These are phyloP conservation scores for Pyracantha coccinea DNA, from an alignment of 331 rosid genomes.

Conservation along the genomic window DNA sequence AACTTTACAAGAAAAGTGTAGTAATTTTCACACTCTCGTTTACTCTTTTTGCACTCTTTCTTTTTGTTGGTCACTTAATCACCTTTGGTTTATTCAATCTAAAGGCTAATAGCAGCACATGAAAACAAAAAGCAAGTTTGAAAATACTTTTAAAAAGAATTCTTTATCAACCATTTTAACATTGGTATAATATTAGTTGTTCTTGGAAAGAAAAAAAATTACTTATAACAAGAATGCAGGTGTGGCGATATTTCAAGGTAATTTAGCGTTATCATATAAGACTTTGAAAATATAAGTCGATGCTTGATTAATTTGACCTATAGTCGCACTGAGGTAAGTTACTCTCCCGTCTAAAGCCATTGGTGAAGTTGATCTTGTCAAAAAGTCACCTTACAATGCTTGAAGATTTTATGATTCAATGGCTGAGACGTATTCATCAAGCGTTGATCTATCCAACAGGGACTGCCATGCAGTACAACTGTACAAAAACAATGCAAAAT, in stretches of 20 bases:
- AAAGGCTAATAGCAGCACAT: no score
- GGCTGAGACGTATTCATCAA: not conserved
- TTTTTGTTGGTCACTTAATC: not conserved
- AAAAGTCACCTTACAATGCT: not conserved
- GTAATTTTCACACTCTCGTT: not conserved
- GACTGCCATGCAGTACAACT: not conserved
- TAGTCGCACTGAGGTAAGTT: not conserved
- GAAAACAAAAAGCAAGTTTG: not conserved
- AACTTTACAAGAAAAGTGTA: no score
- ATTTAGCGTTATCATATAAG: no score
- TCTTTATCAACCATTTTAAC: no score
- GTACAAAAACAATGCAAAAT: not conserved
- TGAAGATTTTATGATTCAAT: not conserved
- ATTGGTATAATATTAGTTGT: no score
- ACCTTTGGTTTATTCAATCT: no score
- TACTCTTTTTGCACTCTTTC: not conserved
- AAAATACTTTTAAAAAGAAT: no score
- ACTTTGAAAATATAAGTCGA: no score
- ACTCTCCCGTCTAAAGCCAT: not conserved
- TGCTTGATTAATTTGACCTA: no score
- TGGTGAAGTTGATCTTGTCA: not conserved
- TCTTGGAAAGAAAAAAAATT: no score
- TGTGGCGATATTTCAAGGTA: no score
- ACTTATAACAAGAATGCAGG: no score
- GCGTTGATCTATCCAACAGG: not conserved